These are phyloP conservation scores for Scedosporium dehoogii DNA, from an alignment of 2,329 filamentous ascomycete species.

Conservation along the genomic window DNA sequence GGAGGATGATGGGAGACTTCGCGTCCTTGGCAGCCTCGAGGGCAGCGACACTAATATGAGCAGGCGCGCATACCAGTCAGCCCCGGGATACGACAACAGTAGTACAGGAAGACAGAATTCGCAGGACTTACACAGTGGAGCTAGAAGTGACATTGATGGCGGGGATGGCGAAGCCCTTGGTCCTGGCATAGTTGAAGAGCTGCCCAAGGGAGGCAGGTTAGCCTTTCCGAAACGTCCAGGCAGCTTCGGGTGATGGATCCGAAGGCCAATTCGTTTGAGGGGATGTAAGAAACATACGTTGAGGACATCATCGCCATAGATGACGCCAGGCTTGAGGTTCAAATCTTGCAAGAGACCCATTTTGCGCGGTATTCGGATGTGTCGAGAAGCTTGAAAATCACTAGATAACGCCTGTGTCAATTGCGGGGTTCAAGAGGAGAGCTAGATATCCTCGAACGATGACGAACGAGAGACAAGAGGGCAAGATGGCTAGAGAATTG, in stretches of 20 bases:
- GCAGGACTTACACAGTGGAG: slow-evolving; percentile 39
- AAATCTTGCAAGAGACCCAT: slow-evolving; percentile 16
- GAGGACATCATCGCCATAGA: slow-evolving; percentile 43
- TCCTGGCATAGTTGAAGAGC: slow-evolving; percentile 83
- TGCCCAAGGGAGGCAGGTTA: slow-evolving; percentile 8
- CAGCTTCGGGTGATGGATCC: not conserved
- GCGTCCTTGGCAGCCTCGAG: slow-evolving; percentile 92
- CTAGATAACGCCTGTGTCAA: not conserved
- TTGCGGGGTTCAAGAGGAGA: not conserved
- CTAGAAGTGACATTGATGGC: slow-evolving; percentile 92
- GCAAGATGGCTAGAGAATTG: not conserved
- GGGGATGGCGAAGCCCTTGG: slow-evolving; percentile 81
- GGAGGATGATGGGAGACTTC: slow-evolving; percentile 86
- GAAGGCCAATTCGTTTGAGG: not conserved
- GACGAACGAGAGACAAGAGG: not conserved
- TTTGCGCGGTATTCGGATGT: not conserved
- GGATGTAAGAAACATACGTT: slow-evolving; percentile 12
- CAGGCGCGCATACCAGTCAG: not conserved
- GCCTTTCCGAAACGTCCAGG: not conserved
- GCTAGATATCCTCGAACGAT: not conserved
- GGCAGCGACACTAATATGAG: slow-evolving; percentile 46
- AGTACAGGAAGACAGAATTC: not conserved
- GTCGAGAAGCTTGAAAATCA: not conserved
- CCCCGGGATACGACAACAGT: not conserved
- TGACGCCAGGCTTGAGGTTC: slow-evolving; percentile 43